These are phyloP conservation scores for Elaeis guineensis DNA, from an alignment of 176 grass and related monocot species.

Conservation along the genomic window DNA sequence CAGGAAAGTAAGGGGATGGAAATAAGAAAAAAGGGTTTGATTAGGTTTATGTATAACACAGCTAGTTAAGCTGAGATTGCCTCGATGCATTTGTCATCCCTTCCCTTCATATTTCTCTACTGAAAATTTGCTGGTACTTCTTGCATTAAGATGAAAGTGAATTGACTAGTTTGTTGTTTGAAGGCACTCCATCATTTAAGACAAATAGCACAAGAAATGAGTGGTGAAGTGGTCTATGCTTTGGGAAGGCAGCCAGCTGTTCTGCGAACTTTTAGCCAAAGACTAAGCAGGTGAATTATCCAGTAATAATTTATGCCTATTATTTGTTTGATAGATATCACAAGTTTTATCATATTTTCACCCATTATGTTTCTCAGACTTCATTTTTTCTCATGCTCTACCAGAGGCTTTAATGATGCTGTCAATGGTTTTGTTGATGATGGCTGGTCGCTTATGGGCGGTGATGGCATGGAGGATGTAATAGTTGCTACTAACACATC, in stretches of 20 bases:
- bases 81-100: too few relatives aligned
- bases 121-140: too few relatives aligned
- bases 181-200: conserved; percentile 87
- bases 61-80: too few relatives aligned
- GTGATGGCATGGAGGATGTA: not conserved
- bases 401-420: conserved; percentile 1
- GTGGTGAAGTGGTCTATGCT: not conserved
- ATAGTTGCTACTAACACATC: not conserved
- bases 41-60: too few relatives aligned
- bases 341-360: too few relatives aligned
- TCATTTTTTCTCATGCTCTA: not conserved
- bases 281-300: not conserved
- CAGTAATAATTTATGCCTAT: too few relatives aligned
- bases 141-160: not conserved
- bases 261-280: not conserved
- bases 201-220: conserved; percentile 98
- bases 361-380: too few relatives aligned
- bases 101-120: too few relatives aligned
- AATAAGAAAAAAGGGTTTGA: too few relatives aligned
- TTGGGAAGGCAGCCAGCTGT: not conserved
- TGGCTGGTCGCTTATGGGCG: not conserved
- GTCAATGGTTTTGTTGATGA: not conserved
- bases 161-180: conserved; percentile 22
- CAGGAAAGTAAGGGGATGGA: too few relatives aligned
- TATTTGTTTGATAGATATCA: not conserved